Evolutionary conservation across 2,329 filamentous ascomycete species (phyloP).

Genomic region (Zymoseptoria tritici): DNA sequence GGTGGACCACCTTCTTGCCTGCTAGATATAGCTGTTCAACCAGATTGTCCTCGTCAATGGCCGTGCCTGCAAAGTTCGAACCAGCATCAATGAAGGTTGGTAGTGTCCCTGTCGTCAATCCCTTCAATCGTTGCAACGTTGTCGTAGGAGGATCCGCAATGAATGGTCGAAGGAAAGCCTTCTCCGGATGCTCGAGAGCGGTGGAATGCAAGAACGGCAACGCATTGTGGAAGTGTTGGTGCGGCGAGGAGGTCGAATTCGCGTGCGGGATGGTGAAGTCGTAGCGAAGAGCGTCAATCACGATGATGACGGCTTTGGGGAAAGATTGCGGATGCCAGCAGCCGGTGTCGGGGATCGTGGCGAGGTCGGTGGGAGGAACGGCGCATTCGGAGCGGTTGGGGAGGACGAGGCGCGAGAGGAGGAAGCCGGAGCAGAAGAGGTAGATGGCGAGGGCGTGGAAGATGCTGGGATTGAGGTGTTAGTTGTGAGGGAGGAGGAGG

Average conservation of each 20-base stretch:
- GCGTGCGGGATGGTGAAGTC: constrained; percentile 82
- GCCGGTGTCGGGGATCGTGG: constrained; percentile 49
- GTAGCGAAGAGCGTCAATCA: constrained; percentile 91
- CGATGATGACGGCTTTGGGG: constrained; percentile 78
- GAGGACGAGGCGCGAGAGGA: constrained; percentile 76
- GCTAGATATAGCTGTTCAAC: constrained; percentile 56
- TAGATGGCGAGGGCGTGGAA: constrained; percentile 77
- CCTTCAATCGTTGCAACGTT: constrained; percentile 86
- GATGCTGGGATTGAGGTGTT: constrained; percentile 35
- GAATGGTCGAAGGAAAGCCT: constrained; percentile 87
- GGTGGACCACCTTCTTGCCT: constrained; percentile 74
- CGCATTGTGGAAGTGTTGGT: constrained; percentile 74
- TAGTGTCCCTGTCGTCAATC: constrained; percentile 86
- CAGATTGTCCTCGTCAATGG: constrained; percentile 87
- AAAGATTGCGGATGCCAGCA: constrained; percentile 97
- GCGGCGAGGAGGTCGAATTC: constrained; percentile 39
- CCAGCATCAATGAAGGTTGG: constrained; percentile 92
- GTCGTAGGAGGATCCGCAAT: constrained; percentile 95
- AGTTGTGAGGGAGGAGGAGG: not conserved
- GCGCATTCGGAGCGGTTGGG: constrained; percentile 73
- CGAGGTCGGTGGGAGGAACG: constrained; percentile 52
- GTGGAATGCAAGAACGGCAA: constrained; percentile 82
- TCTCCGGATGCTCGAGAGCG: constrained; percentile 62
- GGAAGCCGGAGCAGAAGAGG: constrained; percentile 90
- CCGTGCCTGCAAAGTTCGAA: constrained; percentile 89